These are phyloP conservation scores for Aspergillus conjunctus DNA, from an alignment of 495 filamentous ascomycete species.

Conservation along the genomic window DNA sequence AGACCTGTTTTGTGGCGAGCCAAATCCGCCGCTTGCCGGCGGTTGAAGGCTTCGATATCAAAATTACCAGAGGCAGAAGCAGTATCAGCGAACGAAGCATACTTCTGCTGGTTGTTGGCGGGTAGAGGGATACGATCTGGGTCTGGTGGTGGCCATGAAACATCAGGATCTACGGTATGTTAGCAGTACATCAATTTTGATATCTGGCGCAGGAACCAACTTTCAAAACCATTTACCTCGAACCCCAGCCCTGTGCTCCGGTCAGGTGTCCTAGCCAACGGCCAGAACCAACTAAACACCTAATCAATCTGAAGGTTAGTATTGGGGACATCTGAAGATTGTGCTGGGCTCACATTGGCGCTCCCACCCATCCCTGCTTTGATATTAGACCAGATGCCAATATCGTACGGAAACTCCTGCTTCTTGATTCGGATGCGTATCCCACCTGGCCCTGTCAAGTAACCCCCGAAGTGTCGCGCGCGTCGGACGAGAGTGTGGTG, in stretches of 20 bases:
- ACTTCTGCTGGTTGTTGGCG: constrained; percentile 29
- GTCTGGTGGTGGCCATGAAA: constrained; percentile 86
- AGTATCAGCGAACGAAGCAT: constrained; percentile 36
- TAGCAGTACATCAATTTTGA: constrained; percentile 4
- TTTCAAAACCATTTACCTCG: constrained; percentile 87
- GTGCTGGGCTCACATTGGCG: constrained; percentile 37
- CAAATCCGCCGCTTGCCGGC: constrained; percentile 58
- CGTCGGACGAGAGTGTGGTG: constrained; percentile 74
- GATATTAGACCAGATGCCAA: constrained; percentile 82
- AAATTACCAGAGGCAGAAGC: constrained; percentile 43
- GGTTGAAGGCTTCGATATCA: constrained; percentile 57
- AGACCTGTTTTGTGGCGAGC: constrained; percentile 35
- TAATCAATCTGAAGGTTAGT: constrained; percentile 15
- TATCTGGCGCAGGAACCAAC: constrained; percentile 36
- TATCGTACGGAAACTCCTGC: constrained; percentile 90
- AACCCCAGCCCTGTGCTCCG: constrained; percentile 65
- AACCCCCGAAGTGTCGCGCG: constrained; percentile 58
- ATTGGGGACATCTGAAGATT: not conserved
- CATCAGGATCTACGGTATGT: constrained; percentile 43
- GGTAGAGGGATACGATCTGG: constrained; percentile 73
- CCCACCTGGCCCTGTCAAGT: constrained; percentile 63
- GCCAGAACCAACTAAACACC: constrained; percentile 66
- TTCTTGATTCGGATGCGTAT: constrained; percentile 54
- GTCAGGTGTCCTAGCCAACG: constrained; percentile 56
- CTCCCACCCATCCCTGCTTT: constrained; percentile 72